Evolutionary conservation across 2,329 filamentous ascomycete species (phyloP), one percentile per base, ranked within the genome.

Genomic region (Claviceps capensis): DNA sequence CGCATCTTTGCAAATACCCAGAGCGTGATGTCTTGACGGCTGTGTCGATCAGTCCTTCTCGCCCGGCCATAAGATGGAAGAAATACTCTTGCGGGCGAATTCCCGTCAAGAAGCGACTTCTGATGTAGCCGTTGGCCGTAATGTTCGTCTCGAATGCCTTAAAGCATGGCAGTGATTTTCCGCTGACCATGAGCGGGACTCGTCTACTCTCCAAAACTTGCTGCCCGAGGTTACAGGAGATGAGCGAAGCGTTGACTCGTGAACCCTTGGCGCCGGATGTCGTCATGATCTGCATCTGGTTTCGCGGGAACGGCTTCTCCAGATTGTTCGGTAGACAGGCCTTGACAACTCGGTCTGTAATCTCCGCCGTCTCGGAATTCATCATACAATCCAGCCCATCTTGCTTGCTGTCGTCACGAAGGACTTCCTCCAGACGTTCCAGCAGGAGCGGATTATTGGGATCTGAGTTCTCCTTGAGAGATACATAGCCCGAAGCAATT

Each of bases 231-330:
- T 98, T 96, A 68, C 91, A 97, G 26, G 91, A 97, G 67, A 98
- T 98, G 55, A 96, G 81, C 62, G 95, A 96, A 49, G 93, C 93
- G 65, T 98, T 98, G 68, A 98, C 93, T 61, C 80, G 75, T 51
- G 81, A 86, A 65, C 93, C 93, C 72, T 98, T 98, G 49, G 93
- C 93, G 67, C 93, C 93, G 52, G 93, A 96, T 14, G 85, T 86
- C 22, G 93, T 98, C 93, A 98, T 98, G 58, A 87, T 82, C 74
- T 98, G 93, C 91, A 98, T 98, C 69, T 97, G 91, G 63, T 98
- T 98, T 63, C 85, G 85, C 1, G 93, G 93, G 68, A 98, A 98
- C 7, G 86, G 81, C 69, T 97, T 98, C 61, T 87, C 82, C 30
- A 98, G 78, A 43, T 87, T 88, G 19, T 73, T 70, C 0, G 93